Conservation (phyloP, 2,329 filamentous ascomycete genomes). For the Sporothrix schenckii region DNA sequence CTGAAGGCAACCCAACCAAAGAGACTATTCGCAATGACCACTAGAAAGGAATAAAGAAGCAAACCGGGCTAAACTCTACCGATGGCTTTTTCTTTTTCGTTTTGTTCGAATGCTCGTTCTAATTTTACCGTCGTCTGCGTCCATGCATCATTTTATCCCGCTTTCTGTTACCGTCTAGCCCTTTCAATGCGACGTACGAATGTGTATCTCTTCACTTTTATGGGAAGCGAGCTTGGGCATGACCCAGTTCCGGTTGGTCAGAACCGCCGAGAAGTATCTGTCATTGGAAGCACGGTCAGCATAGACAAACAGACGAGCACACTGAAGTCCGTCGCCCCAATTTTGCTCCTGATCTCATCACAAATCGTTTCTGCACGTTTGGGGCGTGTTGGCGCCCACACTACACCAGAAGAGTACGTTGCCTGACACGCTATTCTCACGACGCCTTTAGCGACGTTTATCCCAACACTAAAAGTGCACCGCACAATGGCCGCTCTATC, state of each 20-base stretch:
- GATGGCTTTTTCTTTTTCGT: too few species aligned
- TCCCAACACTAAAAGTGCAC: background rate
- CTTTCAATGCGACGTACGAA: background rate
- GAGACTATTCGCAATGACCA: too few species aligned
- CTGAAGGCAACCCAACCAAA: background rate
- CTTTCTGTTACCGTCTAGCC: background rate
- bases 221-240: background rate
- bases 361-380: background rate
- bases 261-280: background rate
- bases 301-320: background rate
- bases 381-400: background rate
- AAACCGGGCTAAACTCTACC: too few species aligned
- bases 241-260: constrained; percentile 7
- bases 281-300: background rate
- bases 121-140: background rate
- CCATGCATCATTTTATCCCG: background rate
- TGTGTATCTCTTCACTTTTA: background rate
- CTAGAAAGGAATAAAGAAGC: background rate
- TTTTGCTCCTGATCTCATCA: background rate
- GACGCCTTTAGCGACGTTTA: too few species aligned
- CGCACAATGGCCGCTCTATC: background rate
- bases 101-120: background rate
- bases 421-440: too few species aligned
- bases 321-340: background rate
- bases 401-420: background rate